A percentile compares a stretch with the other conserved stretches of the same genome.
Evolutionary conservation across 2,329 filamentous ascomycete species (phyloP).

Genomic region (Trichoderma pleuroti): DNA sequence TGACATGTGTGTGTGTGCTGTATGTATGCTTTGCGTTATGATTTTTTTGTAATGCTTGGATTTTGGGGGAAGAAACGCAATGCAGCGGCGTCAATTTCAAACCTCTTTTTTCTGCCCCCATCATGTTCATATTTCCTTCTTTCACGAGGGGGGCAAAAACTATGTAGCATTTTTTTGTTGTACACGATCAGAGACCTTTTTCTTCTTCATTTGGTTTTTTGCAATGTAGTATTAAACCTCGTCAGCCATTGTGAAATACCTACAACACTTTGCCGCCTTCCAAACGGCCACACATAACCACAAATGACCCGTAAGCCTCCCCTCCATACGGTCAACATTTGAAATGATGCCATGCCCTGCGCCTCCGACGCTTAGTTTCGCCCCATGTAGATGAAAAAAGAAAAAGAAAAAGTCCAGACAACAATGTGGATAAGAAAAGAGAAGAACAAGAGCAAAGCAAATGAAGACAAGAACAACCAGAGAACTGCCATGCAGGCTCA

Average conservation of each 20-base stretch:
- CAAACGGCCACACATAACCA: constrained; percentile 1
- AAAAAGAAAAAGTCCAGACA: background rate
- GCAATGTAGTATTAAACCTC: constrained; percentile 3
- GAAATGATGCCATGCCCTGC: constrained; percentile 11
- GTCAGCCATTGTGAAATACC: background rate
- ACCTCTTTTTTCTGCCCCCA: background rate
- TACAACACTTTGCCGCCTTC: background rate
- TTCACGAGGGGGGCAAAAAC: background rate
- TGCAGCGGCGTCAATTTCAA: constrained; percentile 1
- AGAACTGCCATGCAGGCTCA: background rate
- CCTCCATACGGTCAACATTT: background rate
- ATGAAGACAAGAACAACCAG: background rate
- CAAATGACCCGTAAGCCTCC: constrained; percentile 4
- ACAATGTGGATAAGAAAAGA: too few species aligned
- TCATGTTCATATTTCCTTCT: background rate
- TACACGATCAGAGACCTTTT: background rate
- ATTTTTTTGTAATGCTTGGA: constrained; percentile 18
- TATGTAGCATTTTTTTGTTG: background rate
- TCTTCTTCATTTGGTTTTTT: background rate
- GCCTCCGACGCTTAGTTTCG: background rate
- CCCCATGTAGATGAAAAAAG: constrained; percentile 1
- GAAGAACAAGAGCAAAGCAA: background rate
- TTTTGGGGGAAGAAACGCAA: constrained; percentile 3
- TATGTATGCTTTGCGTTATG: constrained; percentile 14
- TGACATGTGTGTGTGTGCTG: background rate